These are phyloP conservation scores for Cucumis melo DNA, from an alignment of 306 rosid genomes.

Conservation along the genomic window DNA sequence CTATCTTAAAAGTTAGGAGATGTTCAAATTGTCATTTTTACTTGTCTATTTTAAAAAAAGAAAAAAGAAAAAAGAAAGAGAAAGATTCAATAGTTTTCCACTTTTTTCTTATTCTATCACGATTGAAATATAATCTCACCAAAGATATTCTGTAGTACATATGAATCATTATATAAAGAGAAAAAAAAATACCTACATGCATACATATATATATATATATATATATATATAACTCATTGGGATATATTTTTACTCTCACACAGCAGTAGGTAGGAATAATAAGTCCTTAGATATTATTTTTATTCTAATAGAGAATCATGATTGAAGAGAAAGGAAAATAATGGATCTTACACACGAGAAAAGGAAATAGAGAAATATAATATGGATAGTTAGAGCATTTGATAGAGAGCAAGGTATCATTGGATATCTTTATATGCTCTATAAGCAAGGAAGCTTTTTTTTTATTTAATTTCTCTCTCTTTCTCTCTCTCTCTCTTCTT, in stretches of 20 bases:
- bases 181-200: too few relatives aligned
- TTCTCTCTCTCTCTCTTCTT: not conserved
- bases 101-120: not conserved
- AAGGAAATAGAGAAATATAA: not conserved
- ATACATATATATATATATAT: not conserved
- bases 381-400: not conserved
- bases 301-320: not conserved
- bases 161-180: not conserved
- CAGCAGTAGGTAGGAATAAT: not conserved
- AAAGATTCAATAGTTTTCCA: too few relatives aligned
- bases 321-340: not conserved
- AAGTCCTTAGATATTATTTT: too few relatives aligned
- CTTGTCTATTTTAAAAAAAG: not conserved
- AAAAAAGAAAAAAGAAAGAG: too few relatives aligned
- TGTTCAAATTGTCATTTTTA: not conserved
- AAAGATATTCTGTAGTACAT: not conserved
- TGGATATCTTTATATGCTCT: not conserved
- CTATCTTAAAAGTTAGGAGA: not conserved
- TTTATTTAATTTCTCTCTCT: too few relatives aligned
- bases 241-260: not conserved
- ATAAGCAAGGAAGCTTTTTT: conserved; percentile 3
- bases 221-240: not conserved
- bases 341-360: not conserved
- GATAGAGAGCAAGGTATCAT: conserved; percentile 3
- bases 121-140: not conserved